Percentiles rank a stretch among this genome's conserved stretches.
Evolutionary conservation across 2,329 filamentous ascomycete species (phyloP).

Genomic region (Verticillium isaacii): DNA sequence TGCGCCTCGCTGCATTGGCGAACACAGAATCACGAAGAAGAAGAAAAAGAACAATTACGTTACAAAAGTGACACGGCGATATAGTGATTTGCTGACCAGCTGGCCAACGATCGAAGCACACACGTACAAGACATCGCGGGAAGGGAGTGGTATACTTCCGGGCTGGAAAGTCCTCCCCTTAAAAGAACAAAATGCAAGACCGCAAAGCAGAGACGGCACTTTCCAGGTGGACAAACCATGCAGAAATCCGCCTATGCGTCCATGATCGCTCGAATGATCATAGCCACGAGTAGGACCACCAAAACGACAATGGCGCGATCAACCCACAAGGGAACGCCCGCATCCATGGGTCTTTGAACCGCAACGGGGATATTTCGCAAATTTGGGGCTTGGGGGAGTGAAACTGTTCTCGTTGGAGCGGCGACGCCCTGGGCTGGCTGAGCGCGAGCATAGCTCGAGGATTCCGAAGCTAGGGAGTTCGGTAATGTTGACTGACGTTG

Average conservation of each 20-base stretch:
- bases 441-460: slow-evolving; percentile 17
- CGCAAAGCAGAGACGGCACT: background rate
- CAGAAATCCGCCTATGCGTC: slow-evolving; percentile 14
- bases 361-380: slow-evolving; percentile 12
- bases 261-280: slow-evolving; percentile 57
- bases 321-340: slow-evolving; percentile 66
- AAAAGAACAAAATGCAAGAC: background rate
- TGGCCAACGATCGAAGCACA: background rate
- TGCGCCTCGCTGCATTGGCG: no score
- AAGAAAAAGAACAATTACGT: no score
- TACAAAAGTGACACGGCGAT: no score
- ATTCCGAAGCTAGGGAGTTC: slow-evolving; percentile 4
- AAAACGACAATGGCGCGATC: slow-evolving; percentile 76
- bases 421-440: slow-evolving; percentile 19
- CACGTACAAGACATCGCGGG: background rate
- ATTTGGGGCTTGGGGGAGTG: slow-evolving; percentile 16
- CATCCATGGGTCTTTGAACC: slow-evolving; percentile 23
- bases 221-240: background rate
- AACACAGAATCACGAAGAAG: no score
- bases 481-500: slow-evolving; percentile 6
- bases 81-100: background rate
- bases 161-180: background rate
- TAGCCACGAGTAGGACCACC: slow-evolving; percentile 62
- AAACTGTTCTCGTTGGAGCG: slow-evolving; percentile 21
- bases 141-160: background rate